Evolutionary conservation across 1,284 basidiomycete species (phyloP), one percentile per base, ranked within the genome.

Genomic region (Trichosporon coremiiforme): DNA sequence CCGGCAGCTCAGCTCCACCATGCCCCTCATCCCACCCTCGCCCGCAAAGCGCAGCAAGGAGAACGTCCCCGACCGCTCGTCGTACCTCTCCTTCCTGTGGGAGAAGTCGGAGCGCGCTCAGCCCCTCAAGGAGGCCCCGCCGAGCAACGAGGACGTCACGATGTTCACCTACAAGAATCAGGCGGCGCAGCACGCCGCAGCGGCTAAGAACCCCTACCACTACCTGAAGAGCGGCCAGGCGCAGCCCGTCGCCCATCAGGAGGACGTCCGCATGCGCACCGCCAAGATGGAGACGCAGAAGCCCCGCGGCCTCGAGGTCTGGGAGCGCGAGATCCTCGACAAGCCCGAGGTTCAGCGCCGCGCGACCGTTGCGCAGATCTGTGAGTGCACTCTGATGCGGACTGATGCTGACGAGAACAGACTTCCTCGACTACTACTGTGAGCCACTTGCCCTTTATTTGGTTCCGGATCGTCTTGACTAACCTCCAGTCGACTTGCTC

Each of bases 281-380:
- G 76, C 75, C 25, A 74, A 75, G 65, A 70, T 74, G 33, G 78
- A 80, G 66, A 73, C 76, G 3, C 60, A 77, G 67, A 76, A 80
- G 71, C 73, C 76, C 60, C 71, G 76, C 73, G 84, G 73, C 13
- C 77, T 91, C 68, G 87, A 90, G 80, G 83, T 89, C 67, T 96
- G 92, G 92, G 95, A 96, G 85, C 88, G 87, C 71, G 90, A 93
- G 77, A 85, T 95, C 41, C 79, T 96, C 62, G 90, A 91, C 36
- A 93, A 89, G 72, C 82, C 90, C 17, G 95, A 98, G 81, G 90
- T 97, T 68, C 92, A 89, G 80, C 88, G 95, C 68, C 97, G 97
- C 83, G 91, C 95, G 2, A 97, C 95, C 4, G 93, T 98, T 12
- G 94, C 94, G 29, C 95, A 98, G 79, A 88, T 98, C 60, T 98